phyloP scores from a whole-genome alignment of 2,329 filamentous ascomycete species.

The Epicoccum nigrum region DNA sequence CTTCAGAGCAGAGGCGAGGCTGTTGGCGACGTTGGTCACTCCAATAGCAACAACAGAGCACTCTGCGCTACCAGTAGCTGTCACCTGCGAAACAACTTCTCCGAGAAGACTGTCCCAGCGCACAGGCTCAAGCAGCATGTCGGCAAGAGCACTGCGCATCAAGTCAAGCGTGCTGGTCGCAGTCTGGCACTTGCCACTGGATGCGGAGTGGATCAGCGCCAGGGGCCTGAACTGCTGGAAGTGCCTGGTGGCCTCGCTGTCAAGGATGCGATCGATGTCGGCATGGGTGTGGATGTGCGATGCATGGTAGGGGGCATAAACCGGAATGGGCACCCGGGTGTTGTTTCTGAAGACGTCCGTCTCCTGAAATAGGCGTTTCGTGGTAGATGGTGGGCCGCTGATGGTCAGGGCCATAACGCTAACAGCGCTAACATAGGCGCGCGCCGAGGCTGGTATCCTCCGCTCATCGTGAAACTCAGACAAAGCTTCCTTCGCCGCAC shows the following conservation, averaged over 20 bases:
- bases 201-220: constrained; percentile 55
- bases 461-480: constrained; percentile 64
- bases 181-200: constrained; percentile 53
- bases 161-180: constrained; percentile 55
- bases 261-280: constrained; percentile 60
- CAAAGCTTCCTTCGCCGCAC: constrained; percentile 59
- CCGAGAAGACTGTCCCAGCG: constrained; percentile 58
- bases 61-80: constrained; percentile 47
- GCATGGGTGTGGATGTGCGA: constrained; percentile 59
- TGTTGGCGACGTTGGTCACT: constrained; percentile 61
- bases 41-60: constrained; percentile 58
- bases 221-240: constrained; percentile 52
- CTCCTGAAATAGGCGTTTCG: constrained; percentile 59
- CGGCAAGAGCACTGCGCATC: constrained; percentile 50
- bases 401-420: constrained; percentile 65
- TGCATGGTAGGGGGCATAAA: constrained; percentile 66
- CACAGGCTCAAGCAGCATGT: constrained; percentile 56
- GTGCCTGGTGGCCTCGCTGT: constrained; percentile 46
- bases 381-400: constrained; percentile 62
- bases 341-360: constrained; percentile 56
- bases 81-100: constrained; percentile 56
- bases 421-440: constrained; percentile 65
- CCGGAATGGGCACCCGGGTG: constrained; percentile 60
- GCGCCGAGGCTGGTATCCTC: constrained; percentile 56
- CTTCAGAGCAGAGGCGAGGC: constrained; percentile 61